Evolutionary conservation across 306 rosid genomes (phyloP).

Genomic region (Macrotyloma uniflorum): DNA sequence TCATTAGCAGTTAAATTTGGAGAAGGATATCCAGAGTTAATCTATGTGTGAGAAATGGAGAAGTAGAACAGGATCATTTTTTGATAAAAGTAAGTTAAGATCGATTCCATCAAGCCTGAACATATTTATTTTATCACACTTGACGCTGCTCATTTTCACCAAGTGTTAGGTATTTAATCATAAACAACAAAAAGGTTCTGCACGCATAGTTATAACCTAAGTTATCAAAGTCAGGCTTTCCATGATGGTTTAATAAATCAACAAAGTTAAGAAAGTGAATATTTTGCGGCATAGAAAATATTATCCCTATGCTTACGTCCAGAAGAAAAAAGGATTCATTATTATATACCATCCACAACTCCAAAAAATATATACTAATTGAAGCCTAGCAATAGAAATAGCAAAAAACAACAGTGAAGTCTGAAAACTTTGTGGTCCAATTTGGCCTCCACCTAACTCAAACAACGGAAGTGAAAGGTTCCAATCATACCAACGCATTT

Average conservation of each 20-base stretch:
- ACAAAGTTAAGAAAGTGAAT: constrained; percentile 41
- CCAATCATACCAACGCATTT: constrained; percentile 24
- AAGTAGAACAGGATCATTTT: constrained; percentile 16
- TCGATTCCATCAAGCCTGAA: constrained; percentile 17
- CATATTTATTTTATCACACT: constrained; percentile 26
- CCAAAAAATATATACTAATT: neutral
- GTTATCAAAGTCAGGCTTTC: constrained; percentile 25
- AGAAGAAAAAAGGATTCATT: constrained; percentile 33
- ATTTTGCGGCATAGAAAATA: constrained; percentile 31
- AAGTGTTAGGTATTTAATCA: constrained; percentile 38
- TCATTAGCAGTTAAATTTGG: constrained; percentile 24
- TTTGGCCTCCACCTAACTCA: constrained; percentile 38
- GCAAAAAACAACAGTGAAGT: neutral
- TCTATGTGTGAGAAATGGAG: neutral
- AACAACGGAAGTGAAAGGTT: constrained; percentile 27
- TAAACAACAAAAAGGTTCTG: constrained; percentile 32
- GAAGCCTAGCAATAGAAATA: neutral
- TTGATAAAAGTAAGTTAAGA: constrained; percentile 10
- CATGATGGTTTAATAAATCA: constrained; percentile 37
- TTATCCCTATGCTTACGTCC: constrained; percentile 31
- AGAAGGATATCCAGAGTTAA: constrained; percentile 9
- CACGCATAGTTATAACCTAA: constrained; percentile 15
- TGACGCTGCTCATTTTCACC: constrained; percentile 37
- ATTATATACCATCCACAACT: constrained; percentile 1
- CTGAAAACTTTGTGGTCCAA: constrained; percentile 34